Evolutionary conservation across 2,329 filamentous ascomycete species (phyloP).

Genomic region (Arthrobotrys megalospora): DNA sequence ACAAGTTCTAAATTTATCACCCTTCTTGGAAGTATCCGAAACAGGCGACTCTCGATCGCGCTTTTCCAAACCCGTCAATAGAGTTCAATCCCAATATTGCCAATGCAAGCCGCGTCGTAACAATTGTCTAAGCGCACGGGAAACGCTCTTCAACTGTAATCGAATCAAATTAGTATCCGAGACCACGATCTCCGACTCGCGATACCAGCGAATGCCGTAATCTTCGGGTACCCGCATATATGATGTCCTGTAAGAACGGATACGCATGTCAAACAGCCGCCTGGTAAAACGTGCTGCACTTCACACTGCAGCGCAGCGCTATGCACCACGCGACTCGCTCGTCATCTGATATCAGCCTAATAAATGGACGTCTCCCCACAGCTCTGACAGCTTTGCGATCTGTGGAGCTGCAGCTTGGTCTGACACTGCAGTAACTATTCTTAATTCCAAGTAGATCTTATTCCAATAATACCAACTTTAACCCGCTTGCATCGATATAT

Average conservation of each 20-base stretch:
- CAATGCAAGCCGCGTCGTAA: slow-evolving; percentile 6
- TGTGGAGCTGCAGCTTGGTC: background rate
- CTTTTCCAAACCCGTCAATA: slow-evolving; percentile 41
- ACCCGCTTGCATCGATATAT: background rate
- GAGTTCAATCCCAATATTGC: slow-evolving; percentile 6
- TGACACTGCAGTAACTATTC: background rate
- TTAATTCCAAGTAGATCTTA: background rate
- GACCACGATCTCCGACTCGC: slow-evolving; percentile 16
- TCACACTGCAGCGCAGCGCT: slow-evolving; percentile 26
- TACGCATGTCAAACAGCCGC: slow-evolving; percentile 35
- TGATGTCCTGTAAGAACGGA: background rate
- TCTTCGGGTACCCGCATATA: slow-evolving; percentile 2
- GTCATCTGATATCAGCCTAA: slow-evolving; percentile 15
- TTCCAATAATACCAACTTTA: too few species aligned
- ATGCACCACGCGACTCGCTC: slow-evolving; percentile 51
- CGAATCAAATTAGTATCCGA: slow-evolving; percentile 4
- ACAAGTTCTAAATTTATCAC: slow-evolving; percentile 44
- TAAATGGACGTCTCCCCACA: background rate
- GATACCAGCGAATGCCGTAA: slow-evolving; percentile 2
- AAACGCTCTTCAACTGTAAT: background rate
- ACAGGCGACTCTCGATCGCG: slow-evolving; percentile 40
- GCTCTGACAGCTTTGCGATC: background rate
- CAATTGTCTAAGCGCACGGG: slow-evolving; percentile 35
- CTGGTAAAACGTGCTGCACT: slow-evolving; percentile 40
- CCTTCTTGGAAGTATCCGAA: slow-evolving; percentile 21